Conservation (phyloP, 805 yeast genomes). For the Candida palmyrensis region DNA sequence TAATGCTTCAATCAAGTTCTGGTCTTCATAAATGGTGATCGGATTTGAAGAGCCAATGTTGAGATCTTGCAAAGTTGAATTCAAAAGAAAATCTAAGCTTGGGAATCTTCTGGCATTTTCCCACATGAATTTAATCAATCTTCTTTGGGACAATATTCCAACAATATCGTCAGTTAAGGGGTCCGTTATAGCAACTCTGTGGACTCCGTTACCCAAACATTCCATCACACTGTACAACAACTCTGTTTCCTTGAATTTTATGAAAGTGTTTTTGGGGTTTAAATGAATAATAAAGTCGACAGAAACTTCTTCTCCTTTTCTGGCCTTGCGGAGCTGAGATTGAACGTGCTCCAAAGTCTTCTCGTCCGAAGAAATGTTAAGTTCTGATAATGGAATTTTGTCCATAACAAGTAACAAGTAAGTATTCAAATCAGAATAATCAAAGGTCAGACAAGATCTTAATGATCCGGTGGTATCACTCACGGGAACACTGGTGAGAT, state of each 20-base stretch:
- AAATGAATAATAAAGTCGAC: constrained; percentile 82
- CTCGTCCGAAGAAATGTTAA: constrained; percentile 21
- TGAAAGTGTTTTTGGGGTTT: constrained; percentile 84
- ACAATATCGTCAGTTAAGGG: constrained; percentile 43
- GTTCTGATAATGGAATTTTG: constrained; percentile 42
- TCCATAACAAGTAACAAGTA: constrained; percentile 81
- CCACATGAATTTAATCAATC: constrained; percentile 83
- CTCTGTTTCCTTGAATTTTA: constrained; percentile 66
- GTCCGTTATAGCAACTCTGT: constrained; percentile 79
- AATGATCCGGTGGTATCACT: constrained; percentile 46
- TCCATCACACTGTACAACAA: constrained; percentile 73
- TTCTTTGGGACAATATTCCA: constrained; percentile 88
- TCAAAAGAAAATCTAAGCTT: constrained; percentile 68
- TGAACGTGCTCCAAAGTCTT: constrained; percentile 36
- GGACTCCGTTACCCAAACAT: constrained; percentile 91
- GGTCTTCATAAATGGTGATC: constrained; percentile 81
- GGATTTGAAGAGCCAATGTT: constrained; percentile 71
- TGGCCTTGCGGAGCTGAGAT: constrained; percentile 54
- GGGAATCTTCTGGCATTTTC: constrained; percentile 87
- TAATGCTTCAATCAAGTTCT: constrained; percentile 80
- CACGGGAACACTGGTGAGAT: constrained; percentile 85
- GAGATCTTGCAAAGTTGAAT: constrained; percentile 63
- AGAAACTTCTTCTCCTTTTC: constrained; percentile 85
- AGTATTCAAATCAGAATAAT: constrained; percentile 86
- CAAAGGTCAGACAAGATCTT: constrained; percentile 73